phyloP scores from a whole-genome alignment of 208 protist species.

The Acanthamoeba sp. region DNA sequence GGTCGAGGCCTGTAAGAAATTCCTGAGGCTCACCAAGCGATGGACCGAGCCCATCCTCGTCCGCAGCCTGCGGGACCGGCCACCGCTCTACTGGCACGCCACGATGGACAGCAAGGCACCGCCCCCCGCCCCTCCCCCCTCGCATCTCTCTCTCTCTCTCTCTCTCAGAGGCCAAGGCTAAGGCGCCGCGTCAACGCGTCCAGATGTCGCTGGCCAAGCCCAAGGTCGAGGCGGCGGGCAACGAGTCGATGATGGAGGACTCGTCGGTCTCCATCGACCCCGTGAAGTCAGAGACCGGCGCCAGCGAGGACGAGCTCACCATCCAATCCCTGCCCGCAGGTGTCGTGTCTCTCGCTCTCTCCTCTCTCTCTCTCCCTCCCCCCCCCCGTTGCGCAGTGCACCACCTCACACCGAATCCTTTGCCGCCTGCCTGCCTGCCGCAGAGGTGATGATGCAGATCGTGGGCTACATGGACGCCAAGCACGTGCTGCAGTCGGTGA shows the following conservation, averaged over 20 bases:
- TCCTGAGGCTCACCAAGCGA: background rate
- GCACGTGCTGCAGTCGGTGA: conserved; percentile 1
- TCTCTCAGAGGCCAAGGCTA: too few relatives aligned
- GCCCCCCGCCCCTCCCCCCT: too few relatives aligned
- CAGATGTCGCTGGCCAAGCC: background rate
- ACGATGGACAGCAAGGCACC: background rate
- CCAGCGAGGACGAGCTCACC: background rate
- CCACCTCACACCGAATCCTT: too few relatives aligned
- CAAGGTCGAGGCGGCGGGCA: background rate
- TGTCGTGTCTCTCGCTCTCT: background rate
- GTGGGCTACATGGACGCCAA: conserved; percentile 12
- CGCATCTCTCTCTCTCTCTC: too few relatives aligned
- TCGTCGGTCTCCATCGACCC: background rate
- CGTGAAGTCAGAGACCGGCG: background rate
- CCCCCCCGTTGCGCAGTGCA: too few relatives aligned
- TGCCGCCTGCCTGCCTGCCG: background rate
- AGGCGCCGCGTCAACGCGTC: background rate
- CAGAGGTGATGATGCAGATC: conserved; percentile 43
- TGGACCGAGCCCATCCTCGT: background rate
- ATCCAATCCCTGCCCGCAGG: background rate
- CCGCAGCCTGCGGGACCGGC: background rate
- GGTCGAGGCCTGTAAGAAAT: background rate
- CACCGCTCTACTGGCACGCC: conserved; percentile 6
- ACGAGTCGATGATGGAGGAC: background rate
- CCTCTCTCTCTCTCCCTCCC: too few relatives aligned